Evolutionary conservation across 805 yeast genomes (phyloP).

Genomic region (Metschnikowia noctiluminum): DNA sequence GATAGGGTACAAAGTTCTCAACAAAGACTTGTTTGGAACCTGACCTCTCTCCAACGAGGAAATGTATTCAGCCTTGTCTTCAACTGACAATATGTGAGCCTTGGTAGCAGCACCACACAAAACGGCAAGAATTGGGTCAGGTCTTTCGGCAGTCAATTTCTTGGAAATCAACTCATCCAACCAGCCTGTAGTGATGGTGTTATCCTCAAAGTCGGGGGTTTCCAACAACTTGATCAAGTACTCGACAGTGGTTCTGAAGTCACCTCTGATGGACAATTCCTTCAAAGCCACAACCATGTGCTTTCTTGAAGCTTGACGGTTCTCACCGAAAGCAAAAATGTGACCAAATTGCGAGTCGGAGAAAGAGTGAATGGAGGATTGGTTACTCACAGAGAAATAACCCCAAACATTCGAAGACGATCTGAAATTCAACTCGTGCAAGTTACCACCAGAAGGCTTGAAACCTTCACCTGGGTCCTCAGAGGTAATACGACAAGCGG

Average conservation of each 20-base stretch:
- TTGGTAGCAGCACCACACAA: conserved; percentile 98
- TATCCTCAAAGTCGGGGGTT: conserved; percentile 94
- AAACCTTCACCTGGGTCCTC: conserved; percentile 99
- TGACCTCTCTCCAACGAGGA: conserved; percentile 91
- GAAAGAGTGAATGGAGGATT: conserved; percentile 95
- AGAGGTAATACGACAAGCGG: conserved; percentile 98
- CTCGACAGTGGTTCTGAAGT: conserved; percentile 96
- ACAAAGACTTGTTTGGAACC: conserved; percentile 76
- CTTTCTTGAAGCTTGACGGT: conserved; percentile 95
- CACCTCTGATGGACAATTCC: conserved; percentile 96
- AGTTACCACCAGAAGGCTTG: conserved; percentile 96
- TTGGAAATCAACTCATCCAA: conserved; percentile 92
- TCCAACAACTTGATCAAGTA: conserved; percentile 91
- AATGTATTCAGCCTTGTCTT: conserved; percentile 64
- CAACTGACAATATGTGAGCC: conserved; percentile 78
- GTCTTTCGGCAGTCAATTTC: conserved; percentile 95
- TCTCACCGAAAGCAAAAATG: conserved; percentile 98
- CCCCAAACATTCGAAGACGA: conserved; percentile 99
- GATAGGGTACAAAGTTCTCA: conserved; percentile 85
- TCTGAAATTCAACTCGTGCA: conserved; percentile 94
- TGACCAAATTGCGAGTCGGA: conserved; percentile 99
- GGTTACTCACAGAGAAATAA: conserved; percentile 94
- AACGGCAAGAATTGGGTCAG: conserved; percentile 86
- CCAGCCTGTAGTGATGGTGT: conserved; percentile 99
- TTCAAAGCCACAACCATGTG: conserved; percentile 98